Percentiles rank a stretch among this genome's conserved stretches.
Conservation (phyloP, 768 basidiomycete species). For the Polyporus arcularius region DNA sequence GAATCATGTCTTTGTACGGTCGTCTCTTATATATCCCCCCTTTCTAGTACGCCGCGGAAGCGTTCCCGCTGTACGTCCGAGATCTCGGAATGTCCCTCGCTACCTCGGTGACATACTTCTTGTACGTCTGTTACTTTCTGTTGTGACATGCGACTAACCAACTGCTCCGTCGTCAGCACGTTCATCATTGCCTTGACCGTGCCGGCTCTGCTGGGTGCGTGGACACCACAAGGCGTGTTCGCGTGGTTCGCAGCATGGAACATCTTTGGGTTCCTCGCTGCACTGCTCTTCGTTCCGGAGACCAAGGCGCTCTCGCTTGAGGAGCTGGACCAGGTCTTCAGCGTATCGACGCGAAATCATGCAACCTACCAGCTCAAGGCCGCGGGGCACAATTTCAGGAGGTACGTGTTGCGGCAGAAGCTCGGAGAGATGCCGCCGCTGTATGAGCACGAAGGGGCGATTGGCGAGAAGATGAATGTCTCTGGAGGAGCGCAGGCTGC, state of each 20-base stretch:
- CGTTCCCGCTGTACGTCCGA: conserved; percentile 78
- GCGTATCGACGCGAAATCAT: conserved; percentile 51
- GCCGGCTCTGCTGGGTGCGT: conserved; percentile 60
- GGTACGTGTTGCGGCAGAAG: conserved; percentile 48
- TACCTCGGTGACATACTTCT: conserved; percentile 54
- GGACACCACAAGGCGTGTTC: conserved; percentile 70
- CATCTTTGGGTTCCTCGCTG: conserved; percentile 54
- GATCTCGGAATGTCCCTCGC: conserved; percentile 78
- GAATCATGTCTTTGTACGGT: too few species aligned
- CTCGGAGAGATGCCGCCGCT: conserved; percentile 43
- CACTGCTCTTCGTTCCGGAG: conserved; percentile 69
- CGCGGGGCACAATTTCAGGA: conserved; percentile 52
- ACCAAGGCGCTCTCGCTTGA: conserved; percentile 67
- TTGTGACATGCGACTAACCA: too few species aligned
- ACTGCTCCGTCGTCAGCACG: conserved; percentile 35
- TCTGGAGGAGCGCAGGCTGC: too few species aligned
- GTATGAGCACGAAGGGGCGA: conserved; percentile 42
- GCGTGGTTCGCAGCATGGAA: conserved; percentile 67
- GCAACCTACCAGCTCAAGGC: conserved; percentile 59
- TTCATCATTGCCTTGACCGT: conserved; percentile 66
- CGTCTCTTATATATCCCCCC: too few species aligned
- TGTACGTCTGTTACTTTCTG: conserved; percentile 17
- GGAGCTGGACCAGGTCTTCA: conserved; percentile 54
- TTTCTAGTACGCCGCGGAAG: conserved; percentile 75
- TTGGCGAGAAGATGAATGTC: conserved; percentile 7